A percentile compares a stretch with the other conserved stretches of the same genome.
Conservation (phyloP, 257 asterid species). For the Plantago ovata region DNA sequence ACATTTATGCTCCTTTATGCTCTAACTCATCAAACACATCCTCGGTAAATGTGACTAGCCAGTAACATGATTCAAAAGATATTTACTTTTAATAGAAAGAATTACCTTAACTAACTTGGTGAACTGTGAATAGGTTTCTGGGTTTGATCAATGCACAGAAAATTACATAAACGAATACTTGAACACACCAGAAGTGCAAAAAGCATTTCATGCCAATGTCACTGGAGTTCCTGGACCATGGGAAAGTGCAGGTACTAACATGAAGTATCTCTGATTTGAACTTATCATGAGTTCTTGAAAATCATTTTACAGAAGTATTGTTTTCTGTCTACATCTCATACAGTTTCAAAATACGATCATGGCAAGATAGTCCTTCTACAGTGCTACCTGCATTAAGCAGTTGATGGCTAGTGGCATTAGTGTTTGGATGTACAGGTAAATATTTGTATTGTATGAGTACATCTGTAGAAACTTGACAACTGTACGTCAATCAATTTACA, state of each 20-base stretch:
- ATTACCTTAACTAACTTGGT: not conserved
- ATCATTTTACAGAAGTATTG: no score
- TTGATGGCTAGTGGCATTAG: no score
- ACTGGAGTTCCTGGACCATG: no score
- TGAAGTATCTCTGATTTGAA: not conserved
- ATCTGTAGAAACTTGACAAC: not conserved
- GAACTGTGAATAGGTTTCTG: slow-evolving; percentile 24
- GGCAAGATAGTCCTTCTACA: slow-evolving; percentile 41
- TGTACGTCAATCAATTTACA: not conserved
- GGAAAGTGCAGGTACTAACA: slow-evolving; percentile 20
- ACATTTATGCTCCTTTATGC: slow-evolving; percentile 54
- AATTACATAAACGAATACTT: slow-evolving; percentile 31
- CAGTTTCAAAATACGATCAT: slow-evolving; percentile 16
- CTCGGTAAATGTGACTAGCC: slow-evolving; percentile 17
- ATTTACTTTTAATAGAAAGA: no score
- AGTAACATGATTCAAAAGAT: not conserved
- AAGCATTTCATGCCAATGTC: no score
- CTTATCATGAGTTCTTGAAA: not conserved
- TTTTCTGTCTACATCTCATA: no score
- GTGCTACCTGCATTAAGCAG: slow-evolving; percentile 42
- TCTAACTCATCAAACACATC: slow-evolving; percentile 23
- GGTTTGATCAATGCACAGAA: slow-evolving; percentile 53
- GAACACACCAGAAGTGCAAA: slow-evolving; percentile 35
- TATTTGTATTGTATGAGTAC: not conserved
- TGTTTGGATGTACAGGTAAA: slow-evolving; percentile 56